Percentiles rank a stretch among this genome's conserved stretches.
Evolutionary conservation across 306 rosid species (phyloP).

Genomic region (Hylodesmum podocarpum): DNA sequence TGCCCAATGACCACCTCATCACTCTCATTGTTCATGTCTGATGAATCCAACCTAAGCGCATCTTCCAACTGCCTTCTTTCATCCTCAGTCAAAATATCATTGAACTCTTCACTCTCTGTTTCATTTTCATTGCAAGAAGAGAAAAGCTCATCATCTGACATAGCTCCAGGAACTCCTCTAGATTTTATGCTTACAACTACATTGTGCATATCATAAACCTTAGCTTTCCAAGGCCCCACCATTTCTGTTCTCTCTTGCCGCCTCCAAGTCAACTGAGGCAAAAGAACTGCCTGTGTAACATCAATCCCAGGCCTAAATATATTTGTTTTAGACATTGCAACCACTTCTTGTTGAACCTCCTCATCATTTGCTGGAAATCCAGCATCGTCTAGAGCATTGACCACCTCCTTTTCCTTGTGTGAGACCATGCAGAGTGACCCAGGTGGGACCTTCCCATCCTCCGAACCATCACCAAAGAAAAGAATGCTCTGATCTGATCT

Average conservation of each 20-base stretch:
- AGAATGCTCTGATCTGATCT: constrained; percentile 92
- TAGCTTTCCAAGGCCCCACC: constrained; percentile 93
- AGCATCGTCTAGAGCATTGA: constrained; percentile 94
- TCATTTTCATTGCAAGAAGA: constrained; percentile 83
- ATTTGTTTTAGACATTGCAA: constrained; percentile 92
- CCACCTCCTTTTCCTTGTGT: constrained; percentile 87
- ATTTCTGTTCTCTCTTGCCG: constrained; percentile 88
- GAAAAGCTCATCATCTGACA: constrained; percentile 88
- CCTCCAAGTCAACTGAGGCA: constrained; percentile 96
- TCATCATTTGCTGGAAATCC: constrained; percentile 85
- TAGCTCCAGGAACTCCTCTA: constrained; percentile 95
- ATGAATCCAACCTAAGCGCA: constrained; percentile 77
- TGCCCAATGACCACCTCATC: constrained; percentile 62
- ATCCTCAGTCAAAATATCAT: constrained; percentile 85
- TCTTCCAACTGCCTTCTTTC: constrained; percentile 89
- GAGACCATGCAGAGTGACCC: constrained; percentile 97
- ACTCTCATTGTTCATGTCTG: constrained; percentile 57
- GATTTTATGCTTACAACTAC: constrained; percentile 95
- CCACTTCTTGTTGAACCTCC: constrained; percentile 89
- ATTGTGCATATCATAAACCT: constrained; percentile 97
- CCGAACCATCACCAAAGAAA: constrained; percentile 91
- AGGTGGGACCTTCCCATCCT: constrained; percentile 75
- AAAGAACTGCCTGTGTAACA: constrained; percentile 95
- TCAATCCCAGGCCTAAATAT: constrained; percentile 96
- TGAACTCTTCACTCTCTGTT: constrained; percentile 76